A percentile compares a stretch with the other conserved stretches of the same genome.
phyloP scores from a whole-genome alignment of 495 filamentous ascomycete genomes.

The Aspergillus ellipticus region DNA sequence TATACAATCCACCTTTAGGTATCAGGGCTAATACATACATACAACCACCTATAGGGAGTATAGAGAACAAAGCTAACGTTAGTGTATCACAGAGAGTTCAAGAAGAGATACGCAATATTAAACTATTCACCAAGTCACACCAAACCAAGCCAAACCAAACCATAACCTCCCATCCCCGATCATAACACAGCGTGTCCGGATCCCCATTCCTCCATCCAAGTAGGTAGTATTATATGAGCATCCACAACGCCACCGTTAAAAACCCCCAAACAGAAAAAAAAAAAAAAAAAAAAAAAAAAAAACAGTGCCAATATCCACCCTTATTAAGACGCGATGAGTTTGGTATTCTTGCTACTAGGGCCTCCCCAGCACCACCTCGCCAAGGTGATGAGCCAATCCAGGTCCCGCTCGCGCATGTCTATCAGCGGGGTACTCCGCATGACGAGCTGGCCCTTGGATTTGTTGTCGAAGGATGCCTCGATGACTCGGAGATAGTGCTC shows the following conservation, averaged over 20 bases:
- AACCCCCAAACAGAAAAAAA: too few relatives aligned
- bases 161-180: background rate
- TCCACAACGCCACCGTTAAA: background rate
- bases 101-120: too few relatives aligned
- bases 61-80: too few relatives aligned
- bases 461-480: background rate
- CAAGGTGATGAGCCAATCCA: constrained; percentile 1
- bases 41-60: too few relatives aligned
- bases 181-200: too few relatives aligned
- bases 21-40: too few relatives aligned
- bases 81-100: too few relatives aligned
- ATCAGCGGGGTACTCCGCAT: constrained; percentile 3
- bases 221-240: background rate
- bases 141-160: too few relatives aligned
- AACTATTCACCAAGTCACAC: too few relatives aligned
- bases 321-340: background rate
- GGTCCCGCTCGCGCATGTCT: background rate
- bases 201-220: background rate
- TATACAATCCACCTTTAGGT: too few relatives aligned
- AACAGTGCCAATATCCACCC: background rate
- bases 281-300: too few relatives aligned
- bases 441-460: background rate
- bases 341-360: background rate
- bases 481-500: constrained; percentile 5
- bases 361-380: background rate